Conservation (phyloP, 345 rosid species). For the Durio zibethinus region DNA sequence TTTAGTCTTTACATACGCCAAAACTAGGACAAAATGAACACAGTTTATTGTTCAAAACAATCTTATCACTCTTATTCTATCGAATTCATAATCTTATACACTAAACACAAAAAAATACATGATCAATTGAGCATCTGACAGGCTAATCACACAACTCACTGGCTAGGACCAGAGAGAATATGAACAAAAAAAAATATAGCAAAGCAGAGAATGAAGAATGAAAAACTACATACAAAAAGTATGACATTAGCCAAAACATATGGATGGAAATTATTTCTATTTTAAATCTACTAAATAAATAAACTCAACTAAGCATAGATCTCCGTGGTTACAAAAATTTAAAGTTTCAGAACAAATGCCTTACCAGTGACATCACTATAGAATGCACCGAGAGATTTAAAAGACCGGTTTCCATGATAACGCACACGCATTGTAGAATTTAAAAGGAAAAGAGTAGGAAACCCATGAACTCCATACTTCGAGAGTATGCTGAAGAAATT, state of each 20-base stretch:
- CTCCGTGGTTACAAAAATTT: not conserved
- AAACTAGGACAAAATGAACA: not conserved
- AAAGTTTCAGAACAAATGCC: conserved; percentile 8
- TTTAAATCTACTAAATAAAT: not conserved
- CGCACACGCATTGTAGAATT: conserved; percentile 71
- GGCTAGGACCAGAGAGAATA: not conserved
- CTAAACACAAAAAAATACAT: not conserved
- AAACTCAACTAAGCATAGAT: not conserved
- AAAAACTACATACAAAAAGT: not conserved
- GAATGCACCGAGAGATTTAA: conserved; percentile 68
- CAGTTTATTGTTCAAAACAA: not conserved
- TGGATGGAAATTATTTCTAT: not conserved
- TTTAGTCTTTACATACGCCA: not conserved
- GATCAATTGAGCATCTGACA: not conserved
- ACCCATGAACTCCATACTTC: conserved; percentile 94
- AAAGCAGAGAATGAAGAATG: not conserved
- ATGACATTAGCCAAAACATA: not conserved
- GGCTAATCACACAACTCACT: not conserved
- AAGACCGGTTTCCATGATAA: conserved; percentile 66
- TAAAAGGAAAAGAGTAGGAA: conserved; percentile 76
- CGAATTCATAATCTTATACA: not conserved
- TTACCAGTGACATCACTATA: conserved; percentile 72
- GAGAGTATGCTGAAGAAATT: conserved; percentile 66
- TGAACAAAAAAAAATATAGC: not conserved
- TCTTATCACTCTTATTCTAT: not conserved